phyloP scores from a whole-genome alignment of 345 rosid genomes.

The Aquilaria malaccensis region DNA sequence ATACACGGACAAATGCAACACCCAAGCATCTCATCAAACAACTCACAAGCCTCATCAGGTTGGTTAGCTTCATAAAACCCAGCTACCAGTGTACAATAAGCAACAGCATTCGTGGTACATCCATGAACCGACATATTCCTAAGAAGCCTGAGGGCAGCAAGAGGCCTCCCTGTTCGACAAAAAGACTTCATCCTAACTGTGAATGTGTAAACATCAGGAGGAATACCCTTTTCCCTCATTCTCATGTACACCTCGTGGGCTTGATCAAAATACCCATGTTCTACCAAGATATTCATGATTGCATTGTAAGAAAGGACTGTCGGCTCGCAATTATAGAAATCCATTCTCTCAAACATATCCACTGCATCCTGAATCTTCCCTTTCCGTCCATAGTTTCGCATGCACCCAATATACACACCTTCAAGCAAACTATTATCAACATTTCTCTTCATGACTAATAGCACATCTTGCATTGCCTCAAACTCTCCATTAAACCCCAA shows the following conservation, averaged over 20 bases:
- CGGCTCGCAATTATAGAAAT: constrained; percentile 63
- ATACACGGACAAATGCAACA: constrained; percentile 43
- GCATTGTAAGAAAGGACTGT: constrained; percentile 68
- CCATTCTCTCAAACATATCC: constrained; percentile 89
- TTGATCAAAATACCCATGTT: constrained; percentile 54
- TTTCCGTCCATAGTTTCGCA: constrained; percentile 71
- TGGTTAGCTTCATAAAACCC: constrained; percentile 63
- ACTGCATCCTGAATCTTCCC: constrained; percentile 80
- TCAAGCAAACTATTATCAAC: constrained; percentile 50
- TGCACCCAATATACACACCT: constrained; percentile 63
- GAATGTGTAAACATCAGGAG: constrained; percentile 74
- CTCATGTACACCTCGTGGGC: constrained; percentile 86
- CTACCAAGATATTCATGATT: constrained; percentile 83
- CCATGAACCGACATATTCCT: constrained; percentile 71
- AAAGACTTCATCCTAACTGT: constrained; percentile 87
- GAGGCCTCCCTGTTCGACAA: constrained; percentile 70
- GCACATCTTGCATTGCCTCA: constrained; percentile 62
- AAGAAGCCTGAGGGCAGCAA: constrained; percentile 78
- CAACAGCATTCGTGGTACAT: constrained; percentile 63
- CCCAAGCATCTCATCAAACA: constrained; percentile 75
- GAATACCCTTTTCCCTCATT: constrained; percentile 57
- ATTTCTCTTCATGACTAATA: constrained; percentile 48
- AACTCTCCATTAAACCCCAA: constrained; percentile 73
- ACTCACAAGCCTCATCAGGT: constrained; percentile 47
- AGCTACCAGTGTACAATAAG: constrained; percentile 65